phyloP scores from a whole-genome alignment of 805 yeast species.

The Candida palmyrensis region DNA sequence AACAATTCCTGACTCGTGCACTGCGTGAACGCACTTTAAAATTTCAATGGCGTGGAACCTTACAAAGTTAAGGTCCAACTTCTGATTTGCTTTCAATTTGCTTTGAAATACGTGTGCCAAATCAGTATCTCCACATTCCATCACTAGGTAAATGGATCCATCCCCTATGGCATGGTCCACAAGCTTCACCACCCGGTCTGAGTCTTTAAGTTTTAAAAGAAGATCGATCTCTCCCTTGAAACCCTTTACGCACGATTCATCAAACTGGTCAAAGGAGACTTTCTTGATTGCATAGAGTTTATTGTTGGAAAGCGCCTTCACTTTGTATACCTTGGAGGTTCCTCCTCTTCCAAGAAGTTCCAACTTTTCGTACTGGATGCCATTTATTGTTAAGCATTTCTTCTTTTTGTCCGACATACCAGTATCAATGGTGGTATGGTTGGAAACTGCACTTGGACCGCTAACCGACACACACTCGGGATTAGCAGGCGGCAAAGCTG shows the following conservation, averaged over 20 bases:
- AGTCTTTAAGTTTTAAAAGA: conserved; percentile 52
- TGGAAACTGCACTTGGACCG: not conserved
- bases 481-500: too few species aligned
- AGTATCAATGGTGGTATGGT: conserved; percentile 3
- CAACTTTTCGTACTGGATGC: conserved; percentile 60
- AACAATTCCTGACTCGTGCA: conserved; percentile 82
- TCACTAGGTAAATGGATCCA: conserved; percentile 63
- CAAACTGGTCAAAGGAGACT: conserved; percentile 77
- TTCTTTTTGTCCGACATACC: conserved; percentile 8
- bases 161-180: conserved; percentile 67
- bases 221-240: conserved; percentile 89
- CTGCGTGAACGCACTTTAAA: conserved; percentile 76
- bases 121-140: conserved; percentile 96
- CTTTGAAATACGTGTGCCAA: conserved; percentile 72
- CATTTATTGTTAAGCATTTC: conserved; percentile 42
- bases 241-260: conserved; percentile 64
- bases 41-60: conserved; percentile 75
- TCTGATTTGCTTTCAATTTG: conserved; percentile 37
- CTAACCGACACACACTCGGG: not conserved
- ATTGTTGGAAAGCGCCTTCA: conserved; percentile 46
- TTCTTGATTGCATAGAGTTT: conserved; percentile 74
- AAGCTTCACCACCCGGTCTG: conserved; percentile 70
- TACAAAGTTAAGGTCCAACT: conserved; percentile 68
- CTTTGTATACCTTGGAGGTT: conserved; percentile 84
- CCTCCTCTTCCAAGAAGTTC: conserved; percentile 91